Evolutionary conservation across 306 rosid genomes (phyloP).

Genomic region (Sicyos baderoa): DNA sequence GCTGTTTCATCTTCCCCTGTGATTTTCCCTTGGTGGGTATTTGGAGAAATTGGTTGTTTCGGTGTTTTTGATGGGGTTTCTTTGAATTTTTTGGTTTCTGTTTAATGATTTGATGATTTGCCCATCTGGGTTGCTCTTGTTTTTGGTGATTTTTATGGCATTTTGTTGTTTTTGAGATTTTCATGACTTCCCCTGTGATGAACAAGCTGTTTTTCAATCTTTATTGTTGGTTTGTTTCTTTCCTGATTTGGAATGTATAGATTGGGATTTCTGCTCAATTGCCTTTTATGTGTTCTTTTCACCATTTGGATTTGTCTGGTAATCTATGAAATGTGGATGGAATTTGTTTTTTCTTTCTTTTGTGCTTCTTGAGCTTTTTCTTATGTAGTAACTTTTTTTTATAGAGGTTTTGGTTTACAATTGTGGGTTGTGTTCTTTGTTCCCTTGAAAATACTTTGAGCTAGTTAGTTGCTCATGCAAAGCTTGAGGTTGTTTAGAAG

Average conservation of each 20-base stretch:
- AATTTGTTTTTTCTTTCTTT: background rate
- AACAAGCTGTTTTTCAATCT: background rate
- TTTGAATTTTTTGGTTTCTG: background rate
- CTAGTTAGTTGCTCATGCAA: conserved; percentile 4
- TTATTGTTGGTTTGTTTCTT: background rate
- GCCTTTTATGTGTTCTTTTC: background rate
- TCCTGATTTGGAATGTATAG: background rate
- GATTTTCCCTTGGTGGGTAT: conserved; percentile 11
- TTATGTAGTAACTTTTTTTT: background rate
- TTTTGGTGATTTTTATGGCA: background rate
- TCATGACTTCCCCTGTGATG: background rate
- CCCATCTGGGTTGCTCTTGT: conserved; percentile 9
- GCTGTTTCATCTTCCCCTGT: background rate
- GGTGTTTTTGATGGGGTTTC: background rate
- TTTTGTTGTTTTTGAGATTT: background rate
- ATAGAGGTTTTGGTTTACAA: background rate
- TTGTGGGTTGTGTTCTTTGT: background rate
- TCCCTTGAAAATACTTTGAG: background rate
- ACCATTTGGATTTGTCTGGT: background rate
- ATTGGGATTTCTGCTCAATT: conserved; percentile 9
- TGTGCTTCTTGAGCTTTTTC: background rate
- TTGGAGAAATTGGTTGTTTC: background rate
- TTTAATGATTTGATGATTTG: conserved; percentile 15
- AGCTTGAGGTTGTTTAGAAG: background rate
- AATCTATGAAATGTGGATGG: background rate